Evolutionary conservation across 345 rosid species (phyloP), one percentile per base, ranked within the genome.

Genomic region (Acer saccharum): DNA sequence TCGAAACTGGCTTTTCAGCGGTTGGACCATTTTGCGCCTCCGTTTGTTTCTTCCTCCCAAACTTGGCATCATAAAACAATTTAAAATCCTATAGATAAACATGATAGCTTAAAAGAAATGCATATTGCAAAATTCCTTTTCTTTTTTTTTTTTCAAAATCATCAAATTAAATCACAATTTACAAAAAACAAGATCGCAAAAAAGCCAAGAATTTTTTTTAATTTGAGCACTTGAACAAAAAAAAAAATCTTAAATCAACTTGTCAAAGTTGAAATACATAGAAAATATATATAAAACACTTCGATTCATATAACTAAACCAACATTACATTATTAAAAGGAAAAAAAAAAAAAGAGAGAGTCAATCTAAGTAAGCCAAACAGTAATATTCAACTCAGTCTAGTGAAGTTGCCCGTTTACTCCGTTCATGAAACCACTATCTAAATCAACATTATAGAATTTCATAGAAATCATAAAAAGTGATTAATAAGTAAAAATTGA

Each of bases 41-140:
- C 52, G 87, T 32, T 11, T 65, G 29, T 88, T 78, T 91, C 94
- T 89, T 92, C 82, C 94, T 93, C 89, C 98, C 97, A 89, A 95
- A 95, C 98, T 95, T 90, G 78, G 83, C 88, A 87, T 92, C 90
- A 83, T 87, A 95, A 88, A 86, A 83, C 64, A 88, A 69, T 86
- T 90, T 89, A 89, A 91, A 91, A 80, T 95, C 96, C 92, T 89
- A 82, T 76, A 81, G 65, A 79, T 81, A 75, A 78, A 77, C 78
- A 74, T 79, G 44, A 80, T 85, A 76, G 57, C 83, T 79, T 70
- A 72, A 86, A 84, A 69, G 74, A 87, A 83, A 87, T 66, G 83
- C 82, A 84, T 46, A 65, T 32, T 60, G 39, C 68, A 32, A 35
- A 46, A 6, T 32, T 10, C 9, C 10, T 25, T 11, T 16, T 46